phyloP scores from a whole-genome alignment of 306 rosid genomes.

The Biancaea sappan region DNA sequence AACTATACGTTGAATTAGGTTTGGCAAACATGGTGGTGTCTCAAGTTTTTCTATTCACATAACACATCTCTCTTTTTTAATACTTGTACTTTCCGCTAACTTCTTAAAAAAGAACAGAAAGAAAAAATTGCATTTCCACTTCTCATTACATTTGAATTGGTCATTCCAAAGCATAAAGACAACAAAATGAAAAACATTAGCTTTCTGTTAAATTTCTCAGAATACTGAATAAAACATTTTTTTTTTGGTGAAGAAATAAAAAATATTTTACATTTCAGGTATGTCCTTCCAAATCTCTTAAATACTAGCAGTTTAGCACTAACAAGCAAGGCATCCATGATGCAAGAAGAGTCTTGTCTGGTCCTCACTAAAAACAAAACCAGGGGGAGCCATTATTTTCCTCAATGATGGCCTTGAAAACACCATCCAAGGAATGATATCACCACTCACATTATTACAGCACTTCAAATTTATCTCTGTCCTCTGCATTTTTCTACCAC shows the following conservation, averaged over 20 bases:
- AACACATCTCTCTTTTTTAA: too few species aligned
- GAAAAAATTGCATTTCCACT: not conserved
- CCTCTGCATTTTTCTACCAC: slow-evolving; percentile 54
- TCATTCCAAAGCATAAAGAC: not conserved
- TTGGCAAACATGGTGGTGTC: not conserved
- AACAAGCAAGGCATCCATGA: slow-evolving; percentile 58
- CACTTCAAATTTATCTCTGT: slow-evolving; percentile 57
- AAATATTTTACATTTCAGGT: not conserved
- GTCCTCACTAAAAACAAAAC: slow-evolving; percentile 33
- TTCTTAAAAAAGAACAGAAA: not conserved
- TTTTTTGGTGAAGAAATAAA: too few species aligned
- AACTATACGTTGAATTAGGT: too few species aligned
- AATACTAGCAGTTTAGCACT: not conserved
- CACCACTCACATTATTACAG: slow-evolving; percentile 43
- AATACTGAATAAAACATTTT: not conserved
- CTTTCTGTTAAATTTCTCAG: not conserved
- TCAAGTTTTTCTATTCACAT: too few species aligned
- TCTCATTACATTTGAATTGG: not conserved
- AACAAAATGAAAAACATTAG: not conserved
- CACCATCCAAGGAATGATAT: slow-evolving; percentile 50
- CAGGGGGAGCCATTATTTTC: slow-evolving; percentile 48
- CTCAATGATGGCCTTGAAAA: slow-evolving; percentile 59
- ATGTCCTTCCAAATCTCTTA: not conserved
- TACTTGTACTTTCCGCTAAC: too few species aligned
- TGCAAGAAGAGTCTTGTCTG: slow-evolving; percentile 44